Base-by-base conservation (phyloP, 139 green algal genomes). In the Chlorella sp. region DNA sequence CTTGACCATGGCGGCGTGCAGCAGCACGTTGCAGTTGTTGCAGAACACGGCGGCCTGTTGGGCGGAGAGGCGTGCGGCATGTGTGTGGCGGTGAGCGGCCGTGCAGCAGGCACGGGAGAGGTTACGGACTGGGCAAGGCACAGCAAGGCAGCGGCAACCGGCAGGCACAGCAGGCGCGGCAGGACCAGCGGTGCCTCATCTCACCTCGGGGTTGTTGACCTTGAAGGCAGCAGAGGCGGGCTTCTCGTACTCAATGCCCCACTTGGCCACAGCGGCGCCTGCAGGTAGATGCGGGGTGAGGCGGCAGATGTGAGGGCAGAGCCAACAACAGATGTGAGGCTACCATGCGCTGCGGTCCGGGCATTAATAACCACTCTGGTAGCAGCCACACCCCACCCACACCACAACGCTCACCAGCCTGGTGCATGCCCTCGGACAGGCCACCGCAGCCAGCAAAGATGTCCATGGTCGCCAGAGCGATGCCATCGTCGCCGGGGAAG, bases 401-500 rank as follows among this genome's bases (percentile, higher is more conserved):
- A n/a, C n/a, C n/a, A n/a, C n/a, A 20, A 25, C 7, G 9, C 69
- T 78, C 4, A 68, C 91, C 65, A 30, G 95, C 95, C 89, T 98
- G 94, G 83, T 99, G 94, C 85, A 99, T 93, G 78, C 97, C 97
- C 90, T 98, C 97, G 7, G 91, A 96, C 70, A 99, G 92, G 17
- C 97, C 97, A 4, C 97, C 97, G 85, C 96, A 99, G 41, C 95
- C 97, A 2, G 97, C 97, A 94, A 99, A 99, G 80, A 99, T 98
- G 91, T 99, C 97, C 94, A 99, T 91, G 11, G 96, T 97, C 13
- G 39, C 68, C 69, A 98, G 87, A 11, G 88, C 70, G 18, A 93
- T 70, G 80, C 83, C 84, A 39, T 95, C 87, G 83, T 91, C 67
- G 36, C 41, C 70, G n/a, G 56, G 51, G 71, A 80, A 63, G 25